A percentile compares a stretch with the other conserved stretches of the same genome.
Evolutionary conservation across 2,329 filamentous ascomycete genomes (phyloP).

Genomic region (Aschersonia sp.): DNA sequence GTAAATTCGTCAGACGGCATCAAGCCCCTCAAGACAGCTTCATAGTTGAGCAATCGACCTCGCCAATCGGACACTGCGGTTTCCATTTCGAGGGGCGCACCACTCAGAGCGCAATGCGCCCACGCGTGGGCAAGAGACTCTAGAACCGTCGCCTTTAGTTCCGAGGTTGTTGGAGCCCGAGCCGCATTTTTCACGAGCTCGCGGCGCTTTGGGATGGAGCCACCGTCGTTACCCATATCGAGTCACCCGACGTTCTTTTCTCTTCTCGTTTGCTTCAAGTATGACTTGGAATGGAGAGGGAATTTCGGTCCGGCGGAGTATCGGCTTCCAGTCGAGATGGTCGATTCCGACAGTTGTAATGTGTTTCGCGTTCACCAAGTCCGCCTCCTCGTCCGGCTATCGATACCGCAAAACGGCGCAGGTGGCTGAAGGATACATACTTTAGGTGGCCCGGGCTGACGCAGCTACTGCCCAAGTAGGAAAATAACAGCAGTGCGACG

Average conservation of each 20-base stretch:
- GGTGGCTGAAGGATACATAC: no score
- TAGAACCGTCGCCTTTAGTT: constrained; percentile 76
- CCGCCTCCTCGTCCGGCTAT: no score
- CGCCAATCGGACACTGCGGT: constrained; percentile 73
- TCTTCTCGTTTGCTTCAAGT: no score
- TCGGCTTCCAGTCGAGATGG: no score
- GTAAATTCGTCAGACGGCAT: constrained; percentile 46
- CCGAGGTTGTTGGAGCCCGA: constrained; percentile 63
- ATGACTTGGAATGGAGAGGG: neutral
- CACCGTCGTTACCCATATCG: constrained; percentile 90
- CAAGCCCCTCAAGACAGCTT: constrained; percentile 57
- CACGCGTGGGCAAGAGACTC: constrained; percentile 80
- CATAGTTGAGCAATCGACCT: constrained; percentile 89
- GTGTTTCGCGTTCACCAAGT: no score
- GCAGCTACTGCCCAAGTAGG: no score
- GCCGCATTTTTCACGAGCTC: constrained; percentile 93
- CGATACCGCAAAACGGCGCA: no score
- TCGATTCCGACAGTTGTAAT: no score
- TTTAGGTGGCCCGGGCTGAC: no score
- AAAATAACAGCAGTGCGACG: no score
- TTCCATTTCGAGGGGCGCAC: constrained; percentile 50
- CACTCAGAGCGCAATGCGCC: constrained; percentile 77
- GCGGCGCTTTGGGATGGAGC: constrained; percentile 86
- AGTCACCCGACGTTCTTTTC: no score
- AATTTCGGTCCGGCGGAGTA: no score